phyloP scores from a whole-genome alignment of 2,329 filamentous ascomycete species.

The Hypoxylon sp. region DNA sequence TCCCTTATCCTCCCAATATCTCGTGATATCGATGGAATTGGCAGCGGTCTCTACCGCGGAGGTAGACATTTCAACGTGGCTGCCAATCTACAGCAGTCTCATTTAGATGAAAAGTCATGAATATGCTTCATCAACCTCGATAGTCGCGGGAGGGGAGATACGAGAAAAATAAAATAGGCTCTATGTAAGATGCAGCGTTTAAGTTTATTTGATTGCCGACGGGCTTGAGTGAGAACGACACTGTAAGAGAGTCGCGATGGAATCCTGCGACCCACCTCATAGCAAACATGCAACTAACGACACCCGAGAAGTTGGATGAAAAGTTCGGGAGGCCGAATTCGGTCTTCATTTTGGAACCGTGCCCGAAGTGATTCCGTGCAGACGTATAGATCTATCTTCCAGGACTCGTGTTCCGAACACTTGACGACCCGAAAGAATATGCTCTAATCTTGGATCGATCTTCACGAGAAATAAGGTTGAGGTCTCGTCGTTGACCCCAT shows the following conservation, averaged over 20 bases:
- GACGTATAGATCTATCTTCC: not conserved
- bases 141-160: not conserved
- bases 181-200: slow-evolving; percentile 24
- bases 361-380: not conserved
- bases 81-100: not conserved
- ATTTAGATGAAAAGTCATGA: not conserved
- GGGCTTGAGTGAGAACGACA: not conserved
- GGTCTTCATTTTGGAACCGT: not conserved
- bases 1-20: slow-evolving; percentile 32
- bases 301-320: slow-evolving; percentile 1
- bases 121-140: not conserved
- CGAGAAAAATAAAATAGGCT: slow-evolving; percentile 37
- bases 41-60: slow-evolving; percentile 17
- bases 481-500: slow-evolving; percentile 18
- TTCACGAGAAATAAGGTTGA: slow-evolving; percentile 24
- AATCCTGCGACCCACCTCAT: not conserved
- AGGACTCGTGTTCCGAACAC: too few relatives aligned
- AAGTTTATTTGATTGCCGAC: slow-evolving; percentile 24
- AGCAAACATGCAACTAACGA: slow-evolving; percentile 8
- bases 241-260: not conserved
- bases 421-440: not conserved
- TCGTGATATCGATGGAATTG: slow-evolving; percentile 28
- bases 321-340: not conserved
- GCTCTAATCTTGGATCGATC: not conserved
- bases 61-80: slow-evolving; percentile 17